Evolutionary conservation across 2,329 filamentous ascomycete species (phyloP).

Genomic region (Didymella pomorum): DNA sequence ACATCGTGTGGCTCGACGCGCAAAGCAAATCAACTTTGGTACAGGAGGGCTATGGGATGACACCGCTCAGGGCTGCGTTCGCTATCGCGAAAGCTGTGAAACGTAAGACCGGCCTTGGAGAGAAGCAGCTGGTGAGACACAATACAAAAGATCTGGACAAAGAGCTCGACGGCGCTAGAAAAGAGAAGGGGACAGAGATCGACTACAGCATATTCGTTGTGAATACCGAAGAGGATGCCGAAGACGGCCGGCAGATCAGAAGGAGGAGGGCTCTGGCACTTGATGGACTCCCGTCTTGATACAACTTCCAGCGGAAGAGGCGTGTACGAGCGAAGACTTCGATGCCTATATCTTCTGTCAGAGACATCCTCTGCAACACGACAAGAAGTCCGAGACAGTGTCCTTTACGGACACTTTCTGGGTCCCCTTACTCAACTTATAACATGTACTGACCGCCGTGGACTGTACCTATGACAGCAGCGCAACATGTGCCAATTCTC

Average conservation of each 20-base stretch:
- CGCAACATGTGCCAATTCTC: constrained; percentile 4
- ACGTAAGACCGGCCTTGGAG: constrained; percentile 31
- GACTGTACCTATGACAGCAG: background rate
- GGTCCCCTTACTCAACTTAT: background rate
- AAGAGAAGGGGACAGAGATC: constrained; percentile 25
- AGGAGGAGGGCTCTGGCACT: constrained; percentile 4
- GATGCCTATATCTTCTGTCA: background rate
- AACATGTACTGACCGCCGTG: background rate
- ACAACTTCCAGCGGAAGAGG: background rate
- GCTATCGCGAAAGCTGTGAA: constrained; percentile 36
- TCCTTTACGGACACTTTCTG: background rate
- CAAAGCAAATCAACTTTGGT: constrained; percentile 38
- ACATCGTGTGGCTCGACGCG: constrained; percentile 47
- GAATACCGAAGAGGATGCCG: constrained; percentile 6
- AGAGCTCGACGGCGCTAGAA: constrained; percentile 28
- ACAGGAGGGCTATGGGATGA: constrained; percentile 40
- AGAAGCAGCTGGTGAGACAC: constrained; percentile 28
- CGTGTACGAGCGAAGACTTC: background rate
- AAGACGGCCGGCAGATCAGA: background rate
- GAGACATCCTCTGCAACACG: background rate
- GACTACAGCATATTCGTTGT: constrained; percentile 24
- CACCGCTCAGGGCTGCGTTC: constrained; percentile 44
- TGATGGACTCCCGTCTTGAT: constrained; percentile 2
- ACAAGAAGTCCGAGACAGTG: background rate
- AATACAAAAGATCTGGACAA: constrained; percentile 29